Base-by-base conservation (phyloP, 2,329 filamentous ascomycete genomes). In the Penicillium occitanis region DNA sequence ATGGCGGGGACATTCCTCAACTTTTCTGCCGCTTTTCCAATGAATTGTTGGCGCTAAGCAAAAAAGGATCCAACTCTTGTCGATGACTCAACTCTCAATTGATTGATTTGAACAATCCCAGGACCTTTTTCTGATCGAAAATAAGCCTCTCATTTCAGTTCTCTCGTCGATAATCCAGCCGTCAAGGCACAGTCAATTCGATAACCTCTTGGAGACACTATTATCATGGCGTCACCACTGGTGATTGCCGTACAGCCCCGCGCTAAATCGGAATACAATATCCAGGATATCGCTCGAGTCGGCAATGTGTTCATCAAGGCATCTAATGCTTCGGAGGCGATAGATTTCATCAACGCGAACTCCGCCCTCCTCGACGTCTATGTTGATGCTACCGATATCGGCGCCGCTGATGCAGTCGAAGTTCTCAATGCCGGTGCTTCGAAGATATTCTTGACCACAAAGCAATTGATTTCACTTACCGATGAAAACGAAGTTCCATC, bases 361-460 rank as follows among this genome's bases (percentile, higher is more conserved):
- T 84, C 88, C 69, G 80, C 82, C 63, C 77, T 79, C 8, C 84
- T 87, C 63, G 77, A 83, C 70, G 86, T 91, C 69, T 93, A 91
- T 76, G 86, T 97, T 70, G 92, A 97, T 72, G 92, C 89, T 61
- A 90, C 91, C 4, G 80, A 81, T 25, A 83, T 98, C 46, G 78
- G 86, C 37, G 82, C 83, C 64, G 90, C 93, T 70, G 90, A 96
- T 69, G 83, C 98, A 42, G 81, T 94, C 63, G 86, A 90, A 57
- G 84, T 98, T 42, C 87, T 99, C 65, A 91, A 99, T 76, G 87
- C 88, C 69, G 95, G 95, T 67, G 92, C 93, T 6, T 87, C 88
- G 62, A 95, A 90, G 76, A 90, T 95, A 68, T 95, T 98, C 76
- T 91, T 97, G 61, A 85, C 86, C 19, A 85, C 88, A 58, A 84